Percentiles rank a stretch among this genome's conserved stretches.
Conservation (phyloP, 305 asterid genomes). For the Petunia hybrid region DNA sequence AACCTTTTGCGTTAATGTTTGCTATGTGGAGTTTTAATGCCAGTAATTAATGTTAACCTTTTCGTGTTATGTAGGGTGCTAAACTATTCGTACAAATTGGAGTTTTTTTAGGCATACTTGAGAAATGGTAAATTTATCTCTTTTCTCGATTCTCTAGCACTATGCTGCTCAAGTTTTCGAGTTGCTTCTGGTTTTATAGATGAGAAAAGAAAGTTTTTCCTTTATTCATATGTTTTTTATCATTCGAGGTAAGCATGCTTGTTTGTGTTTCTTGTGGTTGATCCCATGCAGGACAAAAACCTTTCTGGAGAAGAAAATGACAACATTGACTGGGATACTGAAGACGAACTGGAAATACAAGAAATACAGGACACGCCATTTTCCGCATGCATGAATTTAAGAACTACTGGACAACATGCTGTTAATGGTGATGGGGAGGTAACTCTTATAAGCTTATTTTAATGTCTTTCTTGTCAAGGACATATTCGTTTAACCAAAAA, state of each 20-base stretch:
- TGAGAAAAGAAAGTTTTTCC: slow-evolving; percentile 1
- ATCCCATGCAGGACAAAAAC: slow-evolving; percentile 49
- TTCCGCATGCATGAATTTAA: background rate
- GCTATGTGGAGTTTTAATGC: background rate
- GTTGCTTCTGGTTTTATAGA: background rate
- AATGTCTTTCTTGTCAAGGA: background rate
- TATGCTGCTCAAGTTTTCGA: background rate
- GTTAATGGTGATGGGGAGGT: slow-evolving; percentile 19
- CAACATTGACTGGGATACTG: slow-evolving; percentile 80
- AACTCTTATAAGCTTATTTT: background rate
- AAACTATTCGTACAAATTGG: background rate
- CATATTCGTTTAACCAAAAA: background rate
- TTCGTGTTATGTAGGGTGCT: slow-evolving; percentile 14
- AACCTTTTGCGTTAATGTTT: background rate
- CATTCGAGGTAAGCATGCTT: background rate
- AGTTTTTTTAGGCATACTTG: slow-evolving; percentile 7
- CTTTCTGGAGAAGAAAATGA: slow-evolving; percentile 54
- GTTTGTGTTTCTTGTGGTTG: background rate
- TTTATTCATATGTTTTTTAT: background rate
- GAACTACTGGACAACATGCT: background rate
- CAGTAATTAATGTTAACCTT: background rate
- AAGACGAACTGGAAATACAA: slow-evolving; percentile 71
- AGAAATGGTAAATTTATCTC: slow-evolving; percentile 27
- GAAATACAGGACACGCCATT: slow-evolving; percentile 34
- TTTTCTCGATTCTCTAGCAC: background rate